phyloP scores from a whole-genome alignment of 192 early-diverging fungal species.

The Coemansia sp. region DNA sequence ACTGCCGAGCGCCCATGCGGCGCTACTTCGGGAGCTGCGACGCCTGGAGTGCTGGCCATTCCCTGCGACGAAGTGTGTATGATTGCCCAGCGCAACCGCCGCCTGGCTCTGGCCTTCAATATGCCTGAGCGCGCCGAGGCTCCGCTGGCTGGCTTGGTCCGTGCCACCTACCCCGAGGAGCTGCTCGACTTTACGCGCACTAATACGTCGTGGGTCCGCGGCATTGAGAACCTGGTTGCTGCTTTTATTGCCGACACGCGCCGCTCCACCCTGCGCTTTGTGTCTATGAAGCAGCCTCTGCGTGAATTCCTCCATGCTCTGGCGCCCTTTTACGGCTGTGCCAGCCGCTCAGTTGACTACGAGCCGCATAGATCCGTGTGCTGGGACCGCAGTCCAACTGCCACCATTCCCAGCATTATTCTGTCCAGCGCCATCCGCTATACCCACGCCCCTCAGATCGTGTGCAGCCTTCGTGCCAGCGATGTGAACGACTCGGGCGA shows the following conservation, averaged over 20 bases:
- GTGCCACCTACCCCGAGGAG: constrained; percentile 61
- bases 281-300: constrained; percentile 65
- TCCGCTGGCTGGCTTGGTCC: constrained; percentile 39
- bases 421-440: constrained; percentile 40
- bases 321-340: constrained; percentile 72
- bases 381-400: constrained; percentile 37
- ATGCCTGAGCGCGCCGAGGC: constrained; percentile 56
- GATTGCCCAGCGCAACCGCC: constrained; percentile 74
- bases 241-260: constrained; percentile 68
- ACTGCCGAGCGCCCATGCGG: constrained; percentile 68
- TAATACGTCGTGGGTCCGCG: constrained; percentile 67
- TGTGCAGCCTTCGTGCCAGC: constrained; percentile 41
- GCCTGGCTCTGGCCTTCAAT: constrained; percentile 80
- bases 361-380: constrained; percentile 74
- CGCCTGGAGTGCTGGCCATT: constrained; percentile 56
- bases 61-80: constrained; percentile 84
- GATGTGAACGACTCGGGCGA: constrained; percentile 6
- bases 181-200: constrained; percentile 70
- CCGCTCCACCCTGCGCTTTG: constrained; percentile 63
- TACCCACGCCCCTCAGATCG: constrained; percentile 28
- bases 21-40: constrained; percentile 52
- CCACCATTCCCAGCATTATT: constrained; percentile 45
- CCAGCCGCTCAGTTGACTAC: constrained; percentile 77
- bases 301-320: constrained; percentile 77
- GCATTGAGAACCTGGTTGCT: constrained; percentile 67